These are phyloP conservation scores for Cytospora chrysosperma DNA, from an alignment of 2,329 filamentous ascomycete species.

Conservation along the genomic window DNA sequence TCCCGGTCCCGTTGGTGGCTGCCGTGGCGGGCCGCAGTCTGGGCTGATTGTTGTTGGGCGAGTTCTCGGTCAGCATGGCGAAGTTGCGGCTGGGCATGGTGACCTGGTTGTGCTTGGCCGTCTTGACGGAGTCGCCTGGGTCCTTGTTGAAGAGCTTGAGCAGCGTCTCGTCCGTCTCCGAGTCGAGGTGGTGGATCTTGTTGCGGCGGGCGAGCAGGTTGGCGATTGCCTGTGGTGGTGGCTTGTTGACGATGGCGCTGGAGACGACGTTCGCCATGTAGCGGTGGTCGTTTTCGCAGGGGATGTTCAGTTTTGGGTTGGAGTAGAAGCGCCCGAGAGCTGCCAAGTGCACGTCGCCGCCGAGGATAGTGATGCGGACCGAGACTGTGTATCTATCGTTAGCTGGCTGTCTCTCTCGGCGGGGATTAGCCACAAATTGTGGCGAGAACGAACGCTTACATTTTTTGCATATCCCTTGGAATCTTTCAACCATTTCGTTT, in stretches of 20 bases:
- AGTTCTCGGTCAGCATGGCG: slow-evolving; percentile 86
- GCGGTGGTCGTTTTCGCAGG: slow-evolving; percentile 79
- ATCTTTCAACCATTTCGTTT: slow-evolving; percentile 70
- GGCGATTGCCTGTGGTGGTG: slow-evolving; percentile 81
- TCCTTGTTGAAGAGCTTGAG: slow-evolving; percentile 91
- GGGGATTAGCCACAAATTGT: too few relatives aligned
- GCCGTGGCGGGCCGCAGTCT: slow-evolving; percentile 19
- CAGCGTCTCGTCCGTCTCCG: slow-evolving; percentile 85
- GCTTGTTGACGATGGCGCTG: slow-evolving; percentile 94
- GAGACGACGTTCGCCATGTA: slow-evolving; percentile 96
- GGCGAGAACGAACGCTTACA: slow-evolving; percentile 39
- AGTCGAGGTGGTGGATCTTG: slow-evolving; percentile 70
- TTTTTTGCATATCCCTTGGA: slow-evolving; percentile 81
- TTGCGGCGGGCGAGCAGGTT: slow-evolving; percentile 90
- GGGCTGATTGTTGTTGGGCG: slow-evolving; percentile 52
- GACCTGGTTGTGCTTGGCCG: slow-evolving; percentile 71
- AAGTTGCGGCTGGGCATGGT: slow-evolving; percentile 95
- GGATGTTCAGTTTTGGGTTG: slow-evolving; percentile 74
- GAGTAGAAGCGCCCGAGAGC: slow-evolving; percentile 94
- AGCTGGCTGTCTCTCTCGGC: background rate
- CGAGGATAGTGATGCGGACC: slow-evolving; percentile 85
- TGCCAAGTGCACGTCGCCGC: slow-evolving; percentile 90
- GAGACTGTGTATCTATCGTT: slow-evolving; percentile 49
- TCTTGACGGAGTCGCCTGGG: slow-evolving; percentile 75
- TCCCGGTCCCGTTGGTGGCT: slow-evolving; percentile 18